Conservation (phyloP, 2,329 filamentous ascomycete genomes). For the Trichophyton verrucosum region DNA sequence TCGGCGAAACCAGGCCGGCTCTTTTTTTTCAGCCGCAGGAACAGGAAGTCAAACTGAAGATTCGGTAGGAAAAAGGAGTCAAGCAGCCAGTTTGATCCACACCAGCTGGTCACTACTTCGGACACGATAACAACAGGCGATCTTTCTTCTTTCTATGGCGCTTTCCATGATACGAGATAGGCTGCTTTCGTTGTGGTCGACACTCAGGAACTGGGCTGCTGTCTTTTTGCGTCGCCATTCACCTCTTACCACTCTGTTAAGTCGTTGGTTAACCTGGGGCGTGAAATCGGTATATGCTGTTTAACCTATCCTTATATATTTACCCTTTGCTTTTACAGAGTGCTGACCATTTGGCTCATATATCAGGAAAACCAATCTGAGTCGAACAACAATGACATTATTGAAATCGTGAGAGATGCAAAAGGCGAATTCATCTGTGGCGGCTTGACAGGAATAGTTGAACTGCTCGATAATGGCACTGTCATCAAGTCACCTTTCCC, state of each 20-base stretch:
- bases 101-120: no score
- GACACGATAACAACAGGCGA: no score
- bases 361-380: neutral
- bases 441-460: constrained; percentile 8
- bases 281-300: neutral
- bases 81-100: no score
- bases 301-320: neutral
- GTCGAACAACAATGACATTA: neutral
- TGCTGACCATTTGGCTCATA: neutral
- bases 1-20: neutral
- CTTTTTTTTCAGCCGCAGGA: neutral
- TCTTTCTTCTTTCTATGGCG: no score
- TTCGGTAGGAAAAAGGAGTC: no score
- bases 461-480: constrained; percentile 5
- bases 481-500: constrained; percentile 6
- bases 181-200: neutral
- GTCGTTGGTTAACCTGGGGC: neutral
- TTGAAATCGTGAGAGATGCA: neutral
- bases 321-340: neutral
- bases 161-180: neutral
- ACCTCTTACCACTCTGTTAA: neutral
- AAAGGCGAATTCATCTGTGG: constrained; percentile 4
- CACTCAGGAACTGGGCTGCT: neutral
- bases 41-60: no score
- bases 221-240: neutral